Base-by-base conservation (phyloP, 352 stramenopile species). In the Phytophthora nicotianae region DNA sequence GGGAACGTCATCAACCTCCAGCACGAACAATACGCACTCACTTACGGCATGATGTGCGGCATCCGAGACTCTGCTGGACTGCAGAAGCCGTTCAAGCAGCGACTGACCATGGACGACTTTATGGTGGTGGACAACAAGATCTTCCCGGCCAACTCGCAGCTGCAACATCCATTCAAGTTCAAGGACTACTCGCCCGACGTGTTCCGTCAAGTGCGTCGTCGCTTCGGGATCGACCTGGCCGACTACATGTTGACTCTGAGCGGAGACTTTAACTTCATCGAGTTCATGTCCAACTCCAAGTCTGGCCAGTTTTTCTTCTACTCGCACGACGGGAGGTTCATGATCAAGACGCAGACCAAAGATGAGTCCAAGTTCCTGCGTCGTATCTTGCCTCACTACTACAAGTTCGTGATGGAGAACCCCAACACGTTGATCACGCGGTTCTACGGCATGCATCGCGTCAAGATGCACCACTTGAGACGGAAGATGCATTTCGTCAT, bases 241-340 rank as follows among this genome's bases (percentile, higher is more conserved):
- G 88, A 96, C 35, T 97, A 96, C 79, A 96, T 97, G 84, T 79
- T 97, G 20, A 96, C 84, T n/a, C 75, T 97, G n/a, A 93, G 86
- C 50, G 91, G 90, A 5, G 91, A 97, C 57, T 96, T 98, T 45
- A 98, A 98, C 74, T 99, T 98, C 73, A 97, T 99, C 63, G 95
- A 99, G 83, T 99, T 99, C 77, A 97, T 99, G 75, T 98, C 91
- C 4, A 99, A 99, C 75, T 98, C 95, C 49, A 99, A 99, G 78
- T 98, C 90, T 70, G 97, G 97, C 4, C 96, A 99, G 65, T 99
- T 99, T 76, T 99, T 99, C 81, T 99, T 99, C 73, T 99, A 99
- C 66, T 98, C 96, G 8, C 93, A 98, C 73, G 97, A 99, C 77
- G 83, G 85, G 1, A 70, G 79, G 32, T 99, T 98, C 74, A 99